Conservation (phyloP, 176 grass and related monocot genomes). For the Phyllostachys edulis region DNA sequence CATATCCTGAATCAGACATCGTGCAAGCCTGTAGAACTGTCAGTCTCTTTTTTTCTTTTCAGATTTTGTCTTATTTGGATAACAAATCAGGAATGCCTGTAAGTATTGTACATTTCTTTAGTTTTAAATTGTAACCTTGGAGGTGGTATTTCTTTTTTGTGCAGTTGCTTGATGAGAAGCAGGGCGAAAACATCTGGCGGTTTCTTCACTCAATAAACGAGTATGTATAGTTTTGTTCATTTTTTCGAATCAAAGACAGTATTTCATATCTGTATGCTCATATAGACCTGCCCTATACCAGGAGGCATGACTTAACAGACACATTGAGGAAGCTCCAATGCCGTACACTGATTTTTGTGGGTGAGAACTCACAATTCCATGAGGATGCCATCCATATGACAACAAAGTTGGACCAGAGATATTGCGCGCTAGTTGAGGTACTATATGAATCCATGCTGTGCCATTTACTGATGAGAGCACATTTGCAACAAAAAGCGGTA, state of each 20-base stretch:
- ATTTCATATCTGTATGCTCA: conserved; percentile 24
- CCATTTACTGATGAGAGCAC: neutral
- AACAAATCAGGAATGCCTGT: neutral
- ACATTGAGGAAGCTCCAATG: conserved; percentile 61
- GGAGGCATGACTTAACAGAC: conserved; percentile 75
- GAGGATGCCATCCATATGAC: conserved; percentile 77
- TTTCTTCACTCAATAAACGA: conserved; percentile 81
- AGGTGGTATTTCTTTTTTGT: conserved; percentile 30
- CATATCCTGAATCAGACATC: conserved; percentile 64
- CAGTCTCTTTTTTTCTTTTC: conserved; percentile 15
- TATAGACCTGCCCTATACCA: conserved; percentile 9
- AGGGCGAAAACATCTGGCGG: conserved; percentile 57
- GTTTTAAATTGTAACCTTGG: neutral
- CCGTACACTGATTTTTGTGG: conserved; percentile 74
- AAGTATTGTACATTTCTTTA: neutral
- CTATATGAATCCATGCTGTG: neutral
- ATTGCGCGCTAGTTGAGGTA: conserved; percentile 76
- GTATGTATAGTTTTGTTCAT: conserved; percentile 21
- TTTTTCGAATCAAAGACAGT: neutral
- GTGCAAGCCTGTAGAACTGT: conserved; percentile 81
- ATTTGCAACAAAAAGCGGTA: neutral
- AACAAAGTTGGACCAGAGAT: conserved; percentile 52
- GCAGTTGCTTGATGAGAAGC: conserved; percentile 78
- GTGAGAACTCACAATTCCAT: conserved; percentile 70
- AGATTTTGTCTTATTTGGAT: neutral